Evolutionary conservation across 345 rosid genomes (phyloP).

Genomic region (Moricandia arvensis): DNA sequence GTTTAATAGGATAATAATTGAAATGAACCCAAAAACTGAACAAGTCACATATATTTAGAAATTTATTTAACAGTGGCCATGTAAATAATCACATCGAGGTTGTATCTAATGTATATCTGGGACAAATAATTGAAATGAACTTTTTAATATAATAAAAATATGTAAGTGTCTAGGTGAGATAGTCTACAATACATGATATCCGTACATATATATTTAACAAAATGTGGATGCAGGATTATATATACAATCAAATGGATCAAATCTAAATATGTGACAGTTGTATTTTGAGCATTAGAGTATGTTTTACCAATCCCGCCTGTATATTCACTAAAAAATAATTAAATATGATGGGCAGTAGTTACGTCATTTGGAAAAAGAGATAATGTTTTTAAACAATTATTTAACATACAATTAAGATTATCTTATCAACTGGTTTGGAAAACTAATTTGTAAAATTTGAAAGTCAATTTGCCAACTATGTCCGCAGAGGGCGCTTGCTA

Average conservation of each 20-base stretch:
- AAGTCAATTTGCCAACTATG: slow-evolving; percentile 35
- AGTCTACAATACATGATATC: not conserved
- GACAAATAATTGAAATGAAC: too few relatives aligned
- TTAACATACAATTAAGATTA: not conserved
- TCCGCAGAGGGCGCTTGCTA: not conserved
- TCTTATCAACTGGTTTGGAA: slow-evolving; percentile 1
- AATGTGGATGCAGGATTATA: not conserved
- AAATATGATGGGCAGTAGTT: slow-evolving; percentile 13
- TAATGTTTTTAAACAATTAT: slow-evolving; percentile 33
- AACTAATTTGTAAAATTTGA: slow-evolving; percentile 16
- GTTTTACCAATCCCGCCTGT: slow-evolving; percentile 30
- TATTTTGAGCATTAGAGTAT: slow-evolving; percentile 22
- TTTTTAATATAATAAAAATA: too few relatives aligned
- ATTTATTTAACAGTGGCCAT: not conserved
- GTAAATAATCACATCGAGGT: not conserved
- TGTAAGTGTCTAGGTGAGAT: not conserved
- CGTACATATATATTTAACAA: not conserved
- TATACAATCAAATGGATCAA: slow-evolving; percentile 16
- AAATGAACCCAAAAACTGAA: not conserved
- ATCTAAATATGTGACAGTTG: slow-evolving; percentile 34
- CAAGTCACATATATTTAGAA: not conserved
- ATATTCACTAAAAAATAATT: slow-evolving; percentile 12
- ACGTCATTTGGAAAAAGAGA: slow-evolving; percentile 21
- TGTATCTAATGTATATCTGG: too few relatives aligned
- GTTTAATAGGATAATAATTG: not conserved